phyloP scores from a whole-genome alignment of 768 basidiomycete species.

The Astraeus odoratus region DNA sequence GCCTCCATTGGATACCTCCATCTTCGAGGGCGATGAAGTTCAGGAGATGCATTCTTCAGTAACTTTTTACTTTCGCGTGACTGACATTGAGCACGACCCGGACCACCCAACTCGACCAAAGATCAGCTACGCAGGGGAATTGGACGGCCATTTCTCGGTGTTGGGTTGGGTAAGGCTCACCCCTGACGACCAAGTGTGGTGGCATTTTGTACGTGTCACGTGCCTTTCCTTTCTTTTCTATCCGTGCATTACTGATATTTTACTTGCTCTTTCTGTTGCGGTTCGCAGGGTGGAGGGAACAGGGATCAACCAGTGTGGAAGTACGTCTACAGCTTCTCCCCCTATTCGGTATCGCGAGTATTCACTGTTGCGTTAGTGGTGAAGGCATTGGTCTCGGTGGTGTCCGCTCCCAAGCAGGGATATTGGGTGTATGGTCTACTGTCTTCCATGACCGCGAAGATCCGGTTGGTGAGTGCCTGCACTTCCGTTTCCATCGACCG shows the following conservation, averaged over 20 bases:
- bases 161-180: conserved; percentile 50
- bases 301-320: conserved; percentile 44
- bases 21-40: conserved; percentile 47
- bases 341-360: background rate
- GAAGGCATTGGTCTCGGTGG: conserved; percentile 58
- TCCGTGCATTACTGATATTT: conserved; percentile 1
- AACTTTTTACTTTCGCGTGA: conserved; percentile 39
- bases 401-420: conserved; percentile 50
- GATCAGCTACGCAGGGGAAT: conserved; percentile 48
- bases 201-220: conserved; percentile 51
- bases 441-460: conserved; percentile 39
- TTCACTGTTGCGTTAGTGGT: conserved; percentile 32
- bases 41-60: conserved; percentile 47
- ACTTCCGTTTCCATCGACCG: background rate
- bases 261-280: conserved; percentile 1
- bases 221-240: background rate
- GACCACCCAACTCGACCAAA: conserved; percentile 44
- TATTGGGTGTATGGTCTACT: conserved; percentile 50
- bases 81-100: conserved; percentile 36
- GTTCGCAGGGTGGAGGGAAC: background rate
- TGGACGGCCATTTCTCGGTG: conserved; percentile 44
- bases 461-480: conserved; percentile 34
- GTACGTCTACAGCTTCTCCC: conserved; percentile 25
- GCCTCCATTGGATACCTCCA: conserved; percentile 31
- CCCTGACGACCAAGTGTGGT: conserved; percentile 49